Conservation (phyloP, 257 asterid species). For the Paraleonurus japonicus region DNA sequence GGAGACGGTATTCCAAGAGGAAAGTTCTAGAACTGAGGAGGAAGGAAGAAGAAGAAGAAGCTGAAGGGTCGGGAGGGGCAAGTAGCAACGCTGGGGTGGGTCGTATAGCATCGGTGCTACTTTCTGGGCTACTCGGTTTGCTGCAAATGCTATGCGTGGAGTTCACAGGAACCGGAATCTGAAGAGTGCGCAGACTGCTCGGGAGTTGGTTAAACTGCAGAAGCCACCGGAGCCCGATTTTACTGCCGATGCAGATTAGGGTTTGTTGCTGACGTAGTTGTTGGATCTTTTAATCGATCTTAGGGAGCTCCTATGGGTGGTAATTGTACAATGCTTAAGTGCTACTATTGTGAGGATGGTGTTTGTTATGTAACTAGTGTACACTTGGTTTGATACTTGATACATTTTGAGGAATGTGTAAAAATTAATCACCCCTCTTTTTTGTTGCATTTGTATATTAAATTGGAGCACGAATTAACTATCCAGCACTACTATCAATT, state of each 20-base stretch:
- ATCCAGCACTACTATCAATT: not conserved
- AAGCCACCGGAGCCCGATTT: conserved; percentile 97
- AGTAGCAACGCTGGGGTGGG: conserved; percentile 40
- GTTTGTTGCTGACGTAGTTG: conserved; percentile 5
- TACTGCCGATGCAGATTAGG: conserved; percentile 78
- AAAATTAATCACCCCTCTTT: conserved; percentile 18
- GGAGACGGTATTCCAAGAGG: conserved; percentile 85
- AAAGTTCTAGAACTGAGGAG: conserved; percentile 65
- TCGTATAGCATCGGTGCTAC: conserved; percentile 82
- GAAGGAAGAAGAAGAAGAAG: conserved; percentile 87
- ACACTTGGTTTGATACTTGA: conserved; percentile 10
- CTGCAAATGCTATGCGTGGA: conserved; percentile 84
- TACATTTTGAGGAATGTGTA: conserved; percentile 21
- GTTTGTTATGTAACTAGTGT: conserved; percentile 22
- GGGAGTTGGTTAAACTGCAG: conserved; percentile 77
- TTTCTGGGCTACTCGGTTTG: conserved; percentile 77
- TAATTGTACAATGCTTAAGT: conserved; percentile 31
- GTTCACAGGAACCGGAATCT: conserved; percentile 89
- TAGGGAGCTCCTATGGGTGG: conserved; percentile 27
- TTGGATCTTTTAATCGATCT: conserved; percentile 7
- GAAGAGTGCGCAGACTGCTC: conserved; percentile 70
- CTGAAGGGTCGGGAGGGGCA: conserved; percentile 41
- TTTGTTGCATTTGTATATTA: conserved; percentile 12
- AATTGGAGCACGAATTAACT: not conserved
- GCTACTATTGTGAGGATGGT: conserved; percentile 21